Base-by-base conservation (phyloP, 2,329 filamentous ascomycete species). In the Diaporthe citri region DNA sequence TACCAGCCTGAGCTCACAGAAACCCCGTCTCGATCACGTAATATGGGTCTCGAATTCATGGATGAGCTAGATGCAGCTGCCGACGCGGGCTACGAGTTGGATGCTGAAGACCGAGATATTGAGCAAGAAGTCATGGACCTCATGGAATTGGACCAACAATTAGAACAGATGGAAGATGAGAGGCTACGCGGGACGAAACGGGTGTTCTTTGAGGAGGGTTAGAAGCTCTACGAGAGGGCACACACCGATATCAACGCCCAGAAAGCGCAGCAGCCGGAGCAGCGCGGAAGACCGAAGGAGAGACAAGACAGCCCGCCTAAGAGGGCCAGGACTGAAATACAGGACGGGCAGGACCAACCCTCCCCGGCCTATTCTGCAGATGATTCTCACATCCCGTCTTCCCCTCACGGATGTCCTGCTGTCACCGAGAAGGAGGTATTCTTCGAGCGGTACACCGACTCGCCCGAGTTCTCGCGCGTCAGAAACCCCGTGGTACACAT, bases 101-200 rank as follows among this genome's bases (percentile, higher is more conserved):
- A 84, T n/a, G 86, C 84, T 22, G 80, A 82, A 31, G 83, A 85
- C 36, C 84, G 90, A 43, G 87, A 91, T 73, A 85, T 91, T 17
- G 90, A 92, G 79, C 85, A 86, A 41, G 90, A 92, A 81, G 89
- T 92, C 85, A 84, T 93, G 78, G 90, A 92, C 80, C 90, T 93
- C 59, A 89, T 92, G 87, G 90, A 91, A 78, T 91, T 93, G 79
- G 91, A 93, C 78, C 87, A 89, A 75, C 89, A 88, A 66, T 81
- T 93, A 71, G 87, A 90, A 64, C 85, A 83, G 67, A 85, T 93
- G 88, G 88, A 91, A 72, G 84, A 82, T 52, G 85, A 86, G 46
- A 83, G 87, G 60, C 85, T 85, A 46, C 84, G 83, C 72, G 87
- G 87, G 62, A 85, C 85, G 72, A 89, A 89, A 82, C 86, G 86